Evolutionary conservation across 2,329 filamentous ascomycete species (phyloP).

Genomic region (Didymellaceae sp.): DNA sequence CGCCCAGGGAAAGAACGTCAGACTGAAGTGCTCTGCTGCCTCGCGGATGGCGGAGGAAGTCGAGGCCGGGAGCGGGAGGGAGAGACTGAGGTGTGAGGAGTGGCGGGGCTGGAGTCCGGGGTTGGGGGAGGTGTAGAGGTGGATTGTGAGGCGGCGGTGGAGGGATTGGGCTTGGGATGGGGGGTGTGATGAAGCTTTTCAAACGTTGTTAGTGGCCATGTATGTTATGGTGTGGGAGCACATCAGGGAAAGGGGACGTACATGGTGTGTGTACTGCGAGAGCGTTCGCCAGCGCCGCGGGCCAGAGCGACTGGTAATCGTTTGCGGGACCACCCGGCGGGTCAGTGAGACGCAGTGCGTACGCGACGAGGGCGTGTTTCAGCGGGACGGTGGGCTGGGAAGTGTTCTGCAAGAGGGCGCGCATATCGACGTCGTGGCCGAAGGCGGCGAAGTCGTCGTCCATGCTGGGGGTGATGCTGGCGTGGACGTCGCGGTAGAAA

Average conservation of each 20-base stretch:
- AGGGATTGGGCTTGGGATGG: constrained; percentile 24
- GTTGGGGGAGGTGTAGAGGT: constrained; percentile 27
- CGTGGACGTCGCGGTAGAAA: constrained; percentile 46
- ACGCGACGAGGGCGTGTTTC: constrained; percentile 41
- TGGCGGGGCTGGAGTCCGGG: constrained; percentile 2
- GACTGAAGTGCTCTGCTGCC: constrained; percentile 44
- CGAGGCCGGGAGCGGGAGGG: constrained; percentile 4
- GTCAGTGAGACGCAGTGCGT: constrained; percentile 31
- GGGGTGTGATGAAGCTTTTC: constrained; percentile 19
- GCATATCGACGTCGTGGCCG: constrained; percentile 31
- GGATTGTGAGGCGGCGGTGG: constrained; percentile 36
- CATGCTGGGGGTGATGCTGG: constrained; percentile 44
- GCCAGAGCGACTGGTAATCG: constrained; percentile 31
- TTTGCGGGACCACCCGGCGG: constrained; percentile 8
- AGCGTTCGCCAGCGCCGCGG: constrained; percentile 25
- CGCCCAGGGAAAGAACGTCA: constrained; percentile 47
- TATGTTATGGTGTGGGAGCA: too few relatives aligned
- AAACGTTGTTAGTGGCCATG: background rate
- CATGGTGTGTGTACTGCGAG: background rate
- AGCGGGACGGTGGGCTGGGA: constrained; percentile 36
- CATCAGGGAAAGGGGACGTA: too few relatives aligned
- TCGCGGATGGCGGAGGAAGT: constrained; percentile 34
- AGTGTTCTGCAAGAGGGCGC: constrained; percentile 33
- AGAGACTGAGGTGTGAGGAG: constrained; percentile 8
- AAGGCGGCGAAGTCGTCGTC: constrained; percentile 37